A percentile compares a stretch with the other conserved stretches of the same genome.
Conservation (phyloP, 139 green algal species). For the Coelastrella sp. region DNA sequence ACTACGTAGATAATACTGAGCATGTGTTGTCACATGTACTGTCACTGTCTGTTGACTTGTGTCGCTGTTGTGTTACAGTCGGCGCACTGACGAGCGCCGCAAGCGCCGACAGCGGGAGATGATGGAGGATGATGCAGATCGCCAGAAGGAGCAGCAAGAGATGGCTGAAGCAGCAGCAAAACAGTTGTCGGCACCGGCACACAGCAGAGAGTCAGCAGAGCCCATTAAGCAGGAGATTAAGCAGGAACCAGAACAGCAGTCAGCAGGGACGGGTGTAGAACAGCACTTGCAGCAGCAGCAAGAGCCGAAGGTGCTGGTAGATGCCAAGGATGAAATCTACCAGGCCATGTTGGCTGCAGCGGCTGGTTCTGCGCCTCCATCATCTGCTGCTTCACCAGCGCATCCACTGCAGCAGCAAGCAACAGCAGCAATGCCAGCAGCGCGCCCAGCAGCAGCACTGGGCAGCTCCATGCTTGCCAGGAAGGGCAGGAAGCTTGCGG, state of each 20-base stretch:
- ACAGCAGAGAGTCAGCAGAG: constrained; percentile 42
- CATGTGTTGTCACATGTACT: neutral
- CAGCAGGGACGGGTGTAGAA: neutral
- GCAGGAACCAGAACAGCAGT: neutral
- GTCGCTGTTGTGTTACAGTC: constrained; percentile 52
- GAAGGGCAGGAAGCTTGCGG: neutral
- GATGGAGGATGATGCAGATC: constrained; percentile 56
- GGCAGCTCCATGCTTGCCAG: neutral
- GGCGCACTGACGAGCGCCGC: constrained; percentile 58
- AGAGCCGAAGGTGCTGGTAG: neutral
- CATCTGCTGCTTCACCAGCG: neutral
- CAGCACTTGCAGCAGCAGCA: constrained; percentile 13
- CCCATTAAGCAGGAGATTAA: neutral
- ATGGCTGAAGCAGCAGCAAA: constrained; percentile 13
- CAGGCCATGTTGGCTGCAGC: constrained; percentile 39
- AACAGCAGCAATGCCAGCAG: constrained; percentile 1
- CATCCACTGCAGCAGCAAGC: neutral
- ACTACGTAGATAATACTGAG: neutral
- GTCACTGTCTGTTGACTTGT: neutral
- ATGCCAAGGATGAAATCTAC: constrained; percentile 27
- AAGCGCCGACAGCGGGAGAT: constrained; percentile 65
- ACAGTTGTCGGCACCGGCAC: constrained; percentile 9
- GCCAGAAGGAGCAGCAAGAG: constrained; percentile 25
- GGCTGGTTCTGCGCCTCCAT: neutral
- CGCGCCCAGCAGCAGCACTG: constrained; percentile 14